Conservation (phyloP, 805 yeast genomes). For the Saturnispora saitoi region DNA sequence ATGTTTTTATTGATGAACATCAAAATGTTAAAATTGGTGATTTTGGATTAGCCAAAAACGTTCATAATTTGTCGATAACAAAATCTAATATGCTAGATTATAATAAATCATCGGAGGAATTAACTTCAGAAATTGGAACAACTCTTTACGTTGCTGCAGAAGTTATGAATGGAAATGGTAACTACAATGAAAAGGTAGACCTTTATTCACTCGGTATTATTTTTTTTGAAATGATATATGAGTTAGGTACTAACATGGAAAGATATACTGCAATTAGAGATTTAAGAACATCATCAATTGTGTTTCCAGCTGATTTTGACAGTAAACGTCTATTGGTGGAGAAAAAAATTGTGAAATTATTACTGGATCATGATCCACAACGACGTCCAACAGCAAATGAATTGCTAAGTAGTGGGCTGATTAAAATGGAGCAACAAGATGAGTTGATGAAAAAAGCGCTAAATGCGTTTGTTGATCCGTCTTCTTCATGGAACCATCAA, state of each 20-base stretch:
- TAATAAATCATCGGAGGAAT: constrained; percentile 45
- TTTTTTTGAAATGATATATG: constrained; percentile 89
- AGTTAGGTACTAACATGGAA: constrained; percentile 89
- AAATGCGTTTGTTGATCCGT: constrained; percentile 75
- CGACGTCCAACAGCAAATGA: constrained; percentile 74
- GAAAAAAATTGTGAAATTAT: constrained; percentile 51
- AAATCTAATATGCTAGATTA: constrained; percentile 14
- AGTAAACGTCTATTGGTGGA: constrained; percentile 46
- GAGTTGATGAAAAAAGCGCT: constrained; percentile 83
- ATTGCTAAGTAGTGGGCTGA: constrained; percentile 67
- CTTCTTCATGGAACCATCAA: constrained; percentile 91
- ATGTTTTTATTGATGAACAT: constrained; percentile 86
- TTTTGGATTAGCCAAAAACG: constrained; percentile 91
- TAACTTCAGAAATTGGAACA: constrained; percentile 92
- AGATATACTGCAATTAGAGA: constrained; percentile 64
- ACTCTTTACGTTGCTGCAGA: constrained; percentile 89
- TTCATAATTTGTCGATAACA: constrained; percentile 37
- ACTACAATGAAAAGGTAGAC: constrained; percentile 91
- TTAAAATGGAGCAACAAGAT: constrained; percentile 88
- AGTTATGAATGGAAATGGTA: constrained; percentile 60
- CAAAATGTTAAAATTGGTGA: constrained; percentile 92
- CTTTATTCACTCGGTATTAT: constrained; percentile 93
- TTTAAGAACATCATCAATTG: constrained; percentile 49
- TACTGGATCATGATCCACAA: constrained; percentile 73
- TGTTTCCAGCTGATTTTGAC: constrained; percentile 65